These are phyloP conservation scores for Fusarium devonianum DNA, from an alignment of 2,329 filamentous ascomycete genomes.

Conservation along the genomic window DNA sequence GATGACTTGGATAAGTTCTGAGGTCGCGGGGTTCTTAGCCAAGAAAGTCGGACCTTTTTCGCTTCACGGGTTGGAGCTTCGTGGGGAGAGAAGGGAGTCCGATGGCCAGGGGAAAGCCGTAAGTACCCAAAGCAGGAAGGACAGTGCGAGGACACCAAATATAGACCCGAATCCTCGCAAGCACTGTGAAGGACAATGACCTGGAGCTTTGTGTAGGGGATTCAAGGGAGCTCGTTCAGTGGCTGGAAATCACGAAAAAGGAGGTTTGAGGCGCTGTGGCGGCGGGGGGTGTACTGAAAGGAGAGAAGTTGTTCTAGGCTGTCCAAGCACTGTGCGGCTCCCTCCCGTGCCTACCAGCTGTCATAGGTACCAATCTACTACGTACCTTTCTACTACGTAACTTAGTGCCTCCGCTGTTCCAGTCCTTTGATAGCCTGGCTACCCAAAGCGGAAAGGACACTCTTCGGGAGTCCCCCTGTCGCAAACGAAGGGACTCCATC, in stretches of 20 bases:
- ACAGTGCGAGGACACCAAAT: too few species aligned
- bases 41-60: constrained; percentile 44
- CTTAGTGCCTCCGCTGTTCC: too few species aligned
- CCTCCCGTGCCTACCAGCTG: constrained; percentile 5
- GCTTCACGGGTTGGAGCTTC: constrained; percentile 39
- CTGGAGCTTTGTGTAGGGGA: not conserved
- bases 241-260: not conserved
- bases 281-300: not conserved
- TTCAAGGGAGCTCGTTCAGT: not conserved
- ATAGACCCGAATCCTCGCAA: too few species aligned
- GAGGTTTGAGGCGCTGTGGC: not conserved
- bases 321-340: constrained; percentile 34
- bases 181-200: too few species aligned
- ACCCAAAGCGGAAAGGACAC: constrained; percentile 20
- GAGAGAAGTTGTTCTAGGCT: not conserved
- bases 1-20: constrained; percentile 44
- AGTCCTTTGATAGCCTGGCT: too few species aligned
- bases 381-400: too few species aligned
- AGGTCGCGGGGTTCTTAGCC: constrained; percentile 42
- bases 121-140: constrained; percentile 36
- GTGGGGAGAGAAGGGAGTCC: constrained; percentile 30
- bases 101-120: constrained; percentile 29
- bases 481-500: constrained; percentile 13
- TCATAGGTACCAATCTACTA: not conserved
- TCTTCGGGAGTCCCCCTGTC: constrained; percentile 16